Conservation (phyloP, 345 rosid genomes). For the Eucalyptus sp. region DNA sequence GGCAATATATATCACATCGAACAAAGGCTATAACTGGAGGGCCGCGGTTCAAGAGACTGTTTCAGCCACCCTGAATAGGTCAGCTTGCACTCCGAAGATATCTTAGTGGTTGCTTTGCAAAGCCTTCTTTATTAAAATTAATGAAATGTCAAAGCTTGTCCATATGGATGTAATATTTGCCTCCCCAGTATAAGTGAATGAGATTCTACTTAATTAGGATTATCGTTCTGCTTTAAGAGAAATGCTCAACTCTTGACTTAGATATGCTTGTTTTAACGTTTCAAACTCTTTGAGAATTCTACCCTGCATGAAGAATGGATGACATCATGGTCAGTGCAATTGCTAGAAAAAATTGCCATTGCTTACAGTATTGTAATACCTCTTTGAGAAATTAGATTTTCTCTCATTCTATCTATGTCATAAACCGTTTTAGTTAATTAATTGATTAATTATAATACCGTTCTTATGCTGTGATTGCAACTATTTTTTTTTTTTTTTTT, state of each 20-base stretch:
- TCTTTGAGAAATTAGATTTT: not conserved
- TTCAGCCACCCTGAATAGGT: constrained; percentile 96
- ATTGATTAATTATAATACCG: not conserved
- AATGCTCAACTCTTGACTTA: not conserved
- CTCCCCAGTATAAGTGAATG: not conserved
- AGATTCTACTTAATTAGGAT: not conserved
- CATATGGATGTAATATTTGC: not conserved
- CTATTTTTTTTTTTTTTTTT: not conserved
- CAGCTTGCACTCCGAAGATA: not conserved
- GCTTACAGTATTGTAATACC: not conserved
- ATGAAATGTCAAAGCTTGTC: not conserved
- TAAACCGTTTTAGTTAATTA: not conserved
- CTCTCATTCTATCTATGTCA: not conserved
- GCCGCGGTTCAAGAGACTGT: constrained; percentile 95
- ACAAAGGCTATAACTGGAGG: constrained; percentile 86
- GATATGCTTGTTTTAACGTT: not conserved
- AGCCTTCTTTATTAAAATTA: not conserved
- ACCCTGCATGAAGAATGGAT: not conserved
- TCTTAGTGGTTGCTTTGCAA: not conserved
- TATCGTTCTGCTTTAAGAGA: not conserved
- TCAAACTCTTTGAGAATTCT: not conserved
- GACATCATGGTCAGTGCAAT: not conserved
- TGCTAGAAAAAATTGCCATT: not conserved
- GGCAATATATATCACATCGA: constrained; percentile 86
- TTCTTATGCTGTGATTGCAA: not conserved